Percentiles rank a stretch among this genome's conserved stretches.
phyloP scores from a whole-genome alignment of 495 filamentous ascomycete species.

The Jackrogersella multiformis region DNA sequence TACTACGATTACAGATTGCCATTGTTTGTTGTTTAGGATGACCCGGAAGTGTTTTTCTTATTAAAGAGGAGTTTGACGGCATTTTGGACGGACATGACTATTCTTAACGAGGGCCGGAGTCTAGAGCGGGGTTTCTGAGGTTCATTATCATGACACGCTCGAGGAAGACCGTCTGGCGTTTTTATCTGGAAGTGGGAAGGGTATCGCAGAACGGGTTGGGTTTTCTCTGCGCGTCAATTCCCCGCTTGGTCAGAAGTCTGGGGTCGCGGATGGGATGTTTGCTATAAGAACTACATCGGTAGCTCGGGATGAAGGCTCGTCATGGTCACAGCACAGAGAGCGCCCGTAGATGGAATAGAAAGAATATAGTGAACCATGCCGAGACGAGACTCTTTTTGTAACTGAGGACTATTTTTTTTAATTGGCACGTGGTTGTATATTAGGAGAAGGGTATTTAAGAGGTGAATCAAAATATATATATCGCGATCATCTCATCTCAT shows the following conservation, averaged over 20 bases:
- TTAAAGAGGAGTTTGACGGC: conserved; percentile 28
- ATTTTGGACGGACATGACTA: conserved; percentile 33
- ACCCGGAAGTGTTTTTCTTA: conserved; percentile 13
- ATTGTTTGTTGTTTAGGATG: conserved; percentile 35
- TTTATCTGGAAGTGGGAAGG: conserved; percentile 14
- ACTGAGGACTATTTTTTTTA: conserved; percentile 3
- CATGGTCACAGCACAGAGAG: neutral
- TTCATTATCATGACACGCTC: conserved; percentile 42
- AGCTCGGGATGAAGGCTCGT: conserved; percentile 7
- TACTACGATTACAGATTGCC: conserved; percentile 37
- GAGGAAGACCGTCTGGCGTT: conserved; percentile 48
- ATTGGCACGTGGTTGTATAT: conserved; percentile 27
- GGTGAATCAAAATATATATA: conserved; percentile 17
- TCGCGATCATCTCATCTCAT: neutral
- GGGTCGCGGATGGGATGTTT: conserved; percentile 1
- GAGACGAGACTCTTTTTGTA: conserved; percentile 15
- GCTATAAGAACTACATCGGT: conserved; percentile 21
- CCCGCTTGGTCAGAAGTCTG: conserved; percentile 12
- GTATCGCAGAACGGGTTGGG: conserved; percentile 19
- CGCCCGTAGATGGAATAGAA: conserved; percentile 29
- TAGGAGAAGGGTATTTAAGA: conserved; percentile 28
- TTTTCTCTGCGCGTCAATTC: conserved; percentile 15
- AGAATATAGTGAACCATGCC: conserved; percentile 21
- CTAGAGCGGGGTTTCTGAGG: conserved; percentile 43
- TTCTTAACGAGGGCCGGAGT: conserved; percentile 42